Evolutionary conservation across 805 yeast species (phyloP).

Genomic region (Sugiyamaella qingdaonensis): DNA sequence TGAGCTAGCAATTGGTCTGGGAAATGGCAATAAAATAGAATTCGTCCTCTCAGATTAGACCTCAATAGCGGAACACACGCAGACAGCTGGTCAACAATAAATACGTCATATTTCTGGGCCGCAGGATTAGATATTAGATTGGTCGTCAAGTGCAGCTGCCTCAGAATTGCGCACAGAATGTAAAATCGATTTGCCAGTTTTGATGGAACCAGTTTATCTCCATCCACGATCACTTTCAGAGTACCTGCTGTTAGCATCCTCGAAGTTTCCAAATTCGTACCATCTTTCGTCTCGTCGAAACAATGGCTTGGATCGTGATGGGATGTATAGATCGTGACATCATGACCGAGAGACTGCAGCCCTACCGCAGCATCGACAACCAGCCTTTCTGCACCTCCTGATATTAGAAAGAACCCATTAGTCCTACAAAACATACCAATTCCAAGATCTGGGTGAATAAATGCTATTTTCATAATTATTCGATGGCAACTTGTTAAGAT

Average conservation of each 20-base stretch:
- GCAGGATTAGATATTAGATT: constrained; percentile 45
- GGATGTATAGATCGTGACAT: constrained; percentile 72
- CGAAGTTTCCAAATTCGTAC: constrained; percentile 14
- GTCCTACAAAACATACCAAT: constrained; percentile 48
- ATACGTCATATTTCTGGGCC: constrained; percentile 55
- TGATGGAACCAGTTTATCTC: constrained; percentile 78
- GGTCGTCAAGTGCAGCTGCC: constrained; percentile 67
- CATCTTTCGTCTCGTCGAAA: constrained; percentile 79
- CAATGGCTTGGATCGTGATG: constrained; percentile 86
- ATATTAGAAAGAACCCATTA: not conserved
- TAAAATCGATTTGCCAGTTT: constrained; percentile 60
- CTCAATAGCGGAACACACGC: constrained; percentile 73
- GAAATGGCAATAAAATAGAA: constrained; percentile 90
- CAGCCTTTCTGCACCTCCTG: constrained; percentile 90
- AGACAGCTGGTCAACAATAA: constrained; percentile 84
- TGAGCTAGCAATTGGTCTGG: constrained; percentile 81
- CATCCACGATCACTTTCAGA: constrained; percentile 65
- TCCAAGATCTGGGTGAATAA: constrained; percentile 93
- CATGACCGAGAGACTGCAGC: constrained; percentile 60
- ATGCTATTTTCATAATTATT: constrained; percentile 58
- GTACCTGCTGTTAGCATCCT: constrained; percentile 21
- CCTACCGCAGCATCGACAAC: constrained; percentile 95
- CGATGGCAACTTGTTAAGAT: not conserved
- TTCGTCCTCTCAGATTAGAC: constrained; percentile 37
- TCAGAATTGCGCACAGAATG: constrained; percentile 74